These are phyloP conservation scores for Epichloe sylvatica DNA, from an alignment of 2,329 filamentous ascomycete genomes.

Conservation along the genomic window DNA sequence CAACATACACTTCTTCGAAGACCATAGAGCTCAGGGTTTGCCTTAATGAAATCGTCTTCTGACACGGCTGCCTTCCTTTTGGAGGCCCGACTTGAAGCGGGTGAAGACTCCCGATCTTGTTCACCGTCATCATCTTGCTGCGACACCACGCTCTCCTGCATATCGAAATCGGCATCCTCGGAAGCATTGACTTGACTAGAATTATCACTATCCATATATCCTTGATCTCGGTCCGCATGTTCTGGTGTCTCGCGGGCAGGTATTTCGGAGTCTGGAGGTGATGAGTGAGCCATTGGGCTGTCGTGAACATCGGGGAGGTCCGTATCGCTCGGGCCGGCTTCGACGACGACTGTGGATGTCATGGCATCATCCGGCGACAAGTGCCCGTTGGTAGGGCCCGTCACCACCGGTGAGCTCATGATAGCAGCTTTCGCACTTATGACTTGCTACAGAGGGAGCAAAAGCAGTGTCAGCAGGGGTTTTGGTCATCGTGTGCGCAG, in stretches of 20 bases:
- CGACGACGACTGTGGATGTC: constrained; percentile 24
- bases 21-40: constrained; percentile 90
- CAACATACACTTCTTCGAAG: constrained; percentile 73
- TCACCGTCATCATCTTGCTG: constrained; percentile 30
- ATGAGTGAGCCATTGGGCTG: constrained; percentile 34
- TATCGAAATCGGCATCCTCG: constrained; percentile 64
- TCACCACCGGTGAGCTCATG: constrained; percentile 49
- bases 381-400: constrained; percentile 53
- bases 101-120: constrained; percentile 52
- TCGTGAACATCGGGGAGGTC: constrained; percentile 62
- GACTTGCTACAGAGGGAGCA: constrained; percentile 29
- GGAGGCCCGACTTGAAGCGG: constrained; percentile 50
- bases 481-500: constrained; percentile 4
- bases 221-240: constrained; percentile 25
- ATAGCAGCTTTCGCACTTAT: constrained; percentile 47
- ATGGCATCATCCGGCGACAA: constrained; percentile 38
- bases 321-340: constrained; percentile 39
- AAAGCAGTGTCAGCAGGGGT: constrained; percentile 22
- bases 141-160: constrained; percentile 43
- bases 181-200: constrained; percentile 42
- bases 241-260: constrained; percentile 28
- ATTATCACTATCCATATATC: constrained; percentile 31
- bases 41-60: constrained; percentile 72
- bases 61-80: constrained; percentile 61
- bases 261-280: constrained; percentile 27